Evolutionary conservation across 805 yeast species (phyloP), one percentile per base, ranked within the genome.

Genomic region (Ogataea degrootiae): DNA sequence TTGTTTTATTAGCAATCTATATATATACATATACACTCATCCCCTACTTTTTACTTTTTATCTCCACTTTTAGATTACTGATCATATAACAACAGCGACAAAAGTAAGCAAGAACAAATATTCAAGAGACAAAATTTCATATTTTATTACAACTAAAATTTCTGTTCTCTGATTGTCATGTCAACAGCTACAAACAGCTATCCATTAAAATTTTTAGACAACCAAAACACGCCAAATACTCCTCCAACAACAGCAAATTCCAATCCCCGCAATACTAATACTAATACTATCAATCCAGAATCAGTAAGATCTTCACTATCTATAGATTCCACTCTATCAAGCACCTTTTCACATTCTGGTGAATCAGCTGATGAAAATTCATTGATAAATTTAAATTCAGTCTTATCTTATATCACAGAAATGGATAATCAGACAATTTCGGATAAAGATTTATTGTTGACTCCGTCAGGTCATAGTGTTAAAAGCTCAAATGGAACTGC

Each of bases 251-350:
- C 45, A 42, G n/a, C 45, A 43, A 12, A 26, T 7, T 9, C 9
- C 4, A 26, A 9, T 11, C 4, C 31, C 11, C 9, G 4, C 31
- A 9, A 9, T 26, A 26, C 33, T 38, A 26, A 39, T n/a, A 33
- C 40, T n/a, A 23, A 35, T 14, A 21, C 23, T 21, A 41, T 14
- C 14, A 38, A 17, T 22, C 34, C 46, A 26, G 49, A 52, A 36
- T 55, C 59, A 23, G 49, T 54, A n/a, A 49, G 59, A 45, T 56
- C 59, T 9, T 56, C 59, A 5, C 47, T 56, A 11, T 54, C 59
- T 4, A 34, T 52, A 34, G 59, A 56, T 37, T 52, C 60, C 26
- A 46, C 46, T 48, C 41, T 46, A 17, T 46, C 58, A 31, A 48
- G 47, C 39, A 44, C 50, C 22, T 46, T 55, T 22, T 51, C 58